phyloP scores from a whole-genome alignment of 768 basidiomycete genomes.

The Trametes villosa region DNA sequence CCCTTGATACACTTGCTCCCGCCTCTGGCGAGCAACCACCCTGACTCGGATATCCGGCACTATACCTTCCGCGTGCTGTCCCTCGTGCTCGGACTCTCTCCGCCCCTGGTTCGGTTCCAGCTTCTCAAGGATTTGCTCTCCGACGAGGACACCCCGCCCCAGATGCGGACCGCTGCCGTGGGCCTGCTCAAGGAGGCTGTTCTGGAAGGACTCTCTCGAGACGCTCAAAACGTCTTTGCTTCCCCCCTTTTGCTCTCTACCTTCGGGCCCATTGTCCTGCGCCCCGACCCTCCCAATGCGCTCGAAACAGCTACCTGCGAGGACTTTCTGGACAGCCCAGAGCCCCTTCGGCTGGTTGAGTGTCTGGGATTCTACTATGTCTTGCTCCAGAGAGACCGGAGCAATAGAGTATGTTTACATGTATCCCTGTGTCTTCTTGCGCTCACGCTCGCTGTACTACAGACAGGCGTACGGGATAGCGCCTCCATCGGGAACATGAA shows the following conservation, averaged over 20 bases:
- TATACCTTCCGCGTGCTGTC: conserved; percentile 64
- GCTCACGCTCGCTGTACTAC: background rate
- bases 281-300: conserved; percentile 57
- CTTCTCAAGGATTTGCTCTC: conserved; percentile 55
- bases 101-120: conserved; percentile 53
- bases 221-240: conserved; percentile 49
- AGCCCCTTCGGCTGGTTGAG: conserved; percentile 65
- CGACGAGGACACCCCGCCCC: conserved; percentile 55
- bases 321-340: conserved; percentile 56
- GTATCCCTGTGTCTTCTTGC: background rate
- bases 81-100: conserved; percentile 51
- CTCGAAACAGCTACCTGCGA: conserved; percentile 43
- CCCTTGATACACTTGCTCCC: conserved; percentile 57
- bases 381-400: conserved; percentile 58
- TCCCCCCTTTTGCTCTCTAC: conserved; percentile 58
- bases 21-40: conserved; percentile 62
- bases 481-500: conserved; percentile 20
- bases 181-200: conserved; percentile 71
- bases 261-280: conserved; percentile 65
- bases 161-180: conserved; percentile 71
- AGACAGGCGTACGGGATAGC: conserved; percentile 38
- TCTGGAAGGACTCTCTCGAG: conserved; percentile 48
- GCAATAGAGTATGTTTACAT: conserved; percentile 52
- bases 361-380: conserved; percentile 72
- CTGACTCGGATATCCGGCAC: conserved; percentile 60